Evolutionary conservation across 2,329 filamentous ascomycete genomes (phyloP), one percentile per base, ranked within the genome.

Genomic region (Helotiales sp.): DNA sequence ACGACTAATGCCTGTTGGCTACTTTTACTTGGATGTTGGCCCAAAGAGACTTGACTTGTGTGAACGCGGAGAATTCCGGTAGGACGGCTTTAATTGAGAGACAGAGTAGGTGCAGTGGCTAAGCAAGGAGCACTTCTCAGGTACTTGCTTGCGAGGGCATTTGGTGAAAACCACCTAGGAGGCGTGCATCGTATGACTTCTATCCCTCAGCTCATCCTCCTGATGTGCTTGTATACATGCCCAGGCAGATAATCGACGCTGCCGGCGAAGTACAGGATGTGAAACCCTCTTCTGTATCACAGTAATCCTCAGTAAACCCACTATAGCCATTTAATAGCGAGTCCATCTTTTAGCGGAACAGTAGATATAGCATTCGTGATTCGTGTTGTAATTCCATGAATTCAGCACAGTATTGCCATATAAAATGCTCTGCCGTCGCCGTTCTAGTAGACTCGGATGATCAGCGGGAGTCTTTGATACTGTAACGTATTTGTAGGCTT

Each of bases 381-480:
- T 57, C 52, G 49, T 52, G 52, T 57, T n/a, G 52, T 37, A 30
- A 57, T 37, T 40, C 32, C 24, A 57, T 37, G 30, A 8, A 37
- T 40, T 37, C 32, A 37, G 52, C 52, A 11, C 45, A 49, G 45
- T 17, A 49, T 22, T 49, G 45, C 45, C 30, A 57, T 24, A 17
- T 17, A 57, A 17, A 57, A 57, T 40, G 32, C 52, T 57, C 52
- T 57, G 52, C 52, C 30, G 24, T 57, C 52, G 32, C 52, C 30
- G 52, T 57, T 57, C 28, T 30, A 57, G 52, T 34, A 11, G 30
- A 34, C 30, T 34, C 52, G 52, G 20, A 40, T 22, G 17, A 57
- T 24, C 17, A 34, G 30, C 52, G 30, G n/a, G 28, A 57, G 15
- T 37, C 28, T 57, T 8, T 57, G 20, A 17, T 34, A 57, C 52